Evolutionary conservation across 2,329 filamentous ascomycete species (phyloP), one percentile per base, ranked within the genome.

Genomic region (Sarocladiaceae sp.): DNA sequence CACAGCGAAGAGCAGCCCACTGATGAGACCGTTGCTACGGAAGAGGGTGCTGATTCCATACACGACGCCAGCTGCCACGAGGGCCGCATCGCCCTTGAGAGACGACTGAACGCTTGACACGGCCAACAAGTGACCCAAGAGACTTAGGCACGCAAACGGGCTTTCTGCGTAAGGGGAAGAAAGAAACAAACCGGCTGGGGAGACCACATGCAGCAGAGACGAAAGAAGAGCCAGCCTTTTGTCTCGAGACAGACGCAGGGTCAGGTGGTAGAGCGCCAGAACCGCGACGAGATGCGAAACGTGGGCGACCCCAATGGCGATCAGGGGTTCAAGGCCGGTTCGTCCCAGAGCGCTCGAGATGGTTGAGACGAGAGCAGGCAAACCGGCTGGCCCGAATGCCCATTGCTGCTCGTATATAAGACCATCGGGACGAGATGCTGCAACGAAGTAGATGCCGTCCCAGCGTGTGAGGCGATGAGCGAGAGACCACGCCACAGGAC

Each of bases 141-240:
- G 87, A 32, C 85, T 85, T 26, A 95, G 68, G 18, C 86, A 70
- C 0, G 91, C 82, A 62, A 89, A 96, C 0, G 83, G 62, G 50
- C 85, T 80, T 66, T 98, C 93, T 9, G 80, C 76, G 61, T 93
- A 95, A 0, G 91, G 88, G 0, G 90, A 84, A 0, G 85, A 90
- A 15, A 98, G 76, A 59, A 98, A 97, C 2, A 96, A 65, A 1
- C 91, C 91, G 0, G 86, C 93, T 0, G 93, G 91, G 0, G 87
- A 93, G 40, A 97, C 58, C 45, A 95, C 75, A 61, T 97, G 88
- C 40, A 97, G 68, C 13, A 76, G 67, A 3, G 88, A 80, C 7
- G 88, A 74, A 18, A 85, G 59, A 49, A 91, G 81, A 2, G 87
- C 76, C 32, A 84, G 61, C n/a, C 60, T 69, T n/a, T 54, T 55